Percentiles rank a stretch among this genome's conserved stretches.
Conservation (phyloP, 2,329 filamentous ascomycete genomes). For the Davidsoniella neocaledoniae region DNA sequence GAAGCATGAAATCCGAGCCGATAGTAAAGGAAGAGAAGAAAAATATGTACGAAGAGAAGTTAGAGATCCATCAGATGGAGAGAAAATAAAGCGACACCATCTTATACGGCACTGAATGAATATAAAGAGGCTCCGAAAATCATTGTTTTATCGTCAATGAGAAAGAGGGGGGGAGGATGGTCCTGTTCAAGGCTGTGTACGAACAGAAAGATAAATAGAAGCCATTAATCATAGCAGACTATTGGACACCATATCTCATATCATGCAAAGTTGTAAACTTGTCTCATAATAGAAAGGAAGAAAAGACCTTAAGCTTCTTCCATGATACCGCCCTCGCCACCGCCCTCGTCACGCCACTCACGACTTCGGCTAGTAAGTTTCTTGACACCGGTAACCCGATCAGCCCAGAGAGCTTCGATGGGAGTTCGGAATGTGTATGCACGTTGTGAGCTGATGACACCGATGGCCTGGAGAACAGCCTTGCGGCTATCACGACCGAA, state of each 20-base stretch:
- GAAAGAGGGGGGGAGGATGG: not conserved
- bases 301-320: constrained; percentile 32
- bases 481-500: constrained; percentile 90
- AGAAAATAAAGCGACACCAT: not conserved
- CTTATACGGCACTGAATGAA: not conserved
- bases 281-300: not conserved
- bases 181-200: not conserved
- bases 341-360: constrained; percentile 79
- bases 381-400: constrained; percentile 64
- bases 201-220: not conserved
- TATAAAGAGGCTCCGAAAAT: too few species aligned
- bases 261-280: too few species aligned
- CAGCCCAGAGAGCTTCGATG: constrained; percentile 78
- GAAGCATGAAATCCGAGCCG: not conserved
- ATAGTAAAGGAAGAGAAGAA: constrained; percentile 2
- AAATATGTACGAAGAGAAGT: not conserved
- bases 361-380: constrained; percentile 66
- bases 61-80: too few species aligned
- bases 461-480: constrained; percentile 88
- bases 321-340: constrained; percentile 50
- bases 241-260: too few species aligned
- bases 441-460: constrained; percentile 86
- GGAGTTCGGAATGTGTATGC: constrained; percentile 86
- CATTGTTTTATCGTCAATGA: too few species aligned
- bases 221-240: too few species aligned